Base-by-base conservation (phyloP, 345 rosid species). In the Cardamine occulta region DNA sequence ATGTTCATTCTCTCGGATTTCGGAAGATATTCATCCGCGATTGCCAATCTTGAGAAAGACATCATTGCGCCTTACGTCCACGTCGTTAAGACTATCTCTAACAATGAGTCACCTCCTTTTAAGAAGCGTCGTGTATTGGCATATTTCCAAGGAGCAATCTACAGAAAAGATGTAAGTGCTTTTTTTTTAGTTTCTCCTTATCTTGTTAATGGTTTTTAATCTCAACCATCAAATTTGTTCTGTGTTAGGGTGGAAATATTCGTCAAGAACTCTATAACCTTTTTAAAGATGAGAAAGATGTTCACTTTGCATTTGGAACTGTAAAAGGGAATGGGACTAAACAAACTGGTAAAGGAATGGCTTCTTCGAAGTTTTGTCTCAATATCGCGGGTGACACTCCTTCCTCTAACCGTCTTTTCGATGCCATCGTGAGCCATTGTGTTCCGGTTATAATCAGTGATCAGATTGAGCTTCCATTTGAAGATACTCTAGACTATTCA, bases 311-410 rank as follows among this genome's bases (percentile, higher is more conserved):
- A 3, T 91, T 88, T 70, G 98, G 98, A 83, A 86, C 84, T 2
- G 81, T 78, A 29, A 85, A 55, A 80, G 86, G 90, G 59, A 80
- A 84, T 39, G 97, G 98, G 17, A 72, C 89, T 26, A 78, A 63
- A 57, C 83, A 67, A 62, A 95, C 98, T 14, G 83, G 95, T 74
- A 82, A 80, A 56, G 98, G 98, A 71, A 94, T 94, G 98, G 88
- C 89, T 19, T 83, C 91, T 4, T 87, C 96, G 13, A 94, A 90
- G 71, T 91, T 90, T 74, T 94, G 98, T 85, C 87, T 91, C 40
- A 84, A 90, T 57, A 91, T 94, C 28, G 98, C 96, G 0, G 98
- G 98, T 14, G 98, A 94, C 55, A 94, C 95, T 32, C 98, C 98
- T 32, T 91, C 98, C 60, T 91, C 98, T 7, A 91, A 91, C 76